Evolutionary conservation across 2,329 filamentous ascomycete species (phyloP).

Genomic region (Calonectria henricotiae): DNA sequence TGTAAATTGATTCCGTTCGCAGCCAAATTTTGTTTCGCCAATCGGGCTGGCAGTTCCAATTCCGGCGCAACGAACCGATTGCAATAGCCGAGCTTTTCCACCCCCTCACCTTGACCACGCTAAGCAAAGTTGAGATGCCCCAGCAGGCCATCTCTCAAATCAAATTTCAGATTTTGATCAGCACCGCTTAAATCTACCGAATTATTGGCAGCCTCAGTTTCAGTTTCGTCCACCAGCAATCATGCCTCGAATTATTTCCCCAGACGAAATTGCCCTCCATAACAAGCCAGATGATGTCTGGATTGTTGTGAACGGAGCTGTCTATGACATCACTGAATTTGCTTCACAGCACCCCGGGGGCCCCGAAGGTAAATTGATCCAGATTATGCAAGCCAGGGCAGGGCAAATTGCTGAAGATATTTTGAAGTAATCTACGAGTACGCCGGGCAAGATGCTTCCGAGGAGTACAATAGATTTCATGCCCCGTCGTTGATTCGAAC

Average conservation of each 20-base stretch:
- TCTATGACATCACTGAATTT: conserved; percentile 70
- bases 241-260: conserved; percentile 55
- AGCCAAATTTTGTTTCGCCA: not conserved
- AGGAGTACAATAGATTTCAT: conserved; percentile 49
- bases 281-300: conserved; percentile 69
- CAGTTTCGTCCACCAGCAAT: not conserved
- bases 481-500: conserved; percentile 45
- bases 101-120: conserved; percentile 13
- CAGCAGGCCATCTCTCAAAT: not conserved
- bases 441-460: conserved; percentile 50
- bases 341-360: conserved; percentile 49
- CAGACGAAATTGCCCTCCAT: conserved; percentile 65
- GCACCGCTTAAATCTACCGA: not conserved
- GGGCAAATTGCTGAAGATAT: not conserved
- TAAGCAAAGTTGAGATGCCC: not conserved
- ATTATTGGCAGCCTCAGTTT: not conserved
- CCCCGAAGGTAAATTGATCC: conserved; percentile 31
- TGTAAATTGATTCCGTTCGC: not conserved
- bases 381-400: too few relatives aligned
- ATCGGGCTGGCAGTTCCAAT: not conserved
- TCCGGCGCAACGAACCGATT: conserved; percentile 3
- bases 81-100: conserved; percentile 11
- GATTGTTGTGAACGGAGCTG: conserved; percentile 78
- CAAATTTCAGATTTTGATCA: not conserved
- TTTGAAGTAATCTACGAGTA: conserved; percentile 48